Conservation (phyloP, 164 flowering plant genomes). For the Malania oleifera region DNA sequence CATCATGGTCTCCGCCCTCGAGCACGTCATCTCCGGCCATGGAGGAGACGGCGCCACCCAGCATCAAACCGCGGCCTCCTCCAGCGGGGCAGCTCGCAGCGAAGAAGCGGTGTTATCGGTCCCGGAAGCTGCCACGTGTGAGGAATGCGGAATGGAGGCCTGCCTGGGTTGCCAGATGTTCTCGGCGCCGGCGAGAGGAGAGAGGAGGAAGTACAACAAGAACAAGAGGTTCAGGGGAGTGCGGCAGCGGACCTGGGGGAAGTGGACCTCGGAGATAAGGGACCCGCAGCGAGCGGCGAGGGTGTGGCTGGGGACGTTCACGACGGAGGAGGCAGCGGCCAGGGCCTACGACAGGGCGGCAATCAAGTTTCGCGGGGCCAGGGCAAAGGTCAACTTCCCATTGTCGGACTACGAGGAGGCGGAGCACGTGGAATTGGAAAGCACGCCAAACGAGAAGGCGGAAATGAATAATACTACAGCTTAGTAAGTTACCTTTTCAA, state of each 20-base stretch:
- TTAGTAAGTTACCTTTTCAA: too few relatives aligned
- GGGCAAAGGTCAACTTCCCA: constrained; percentile 39
- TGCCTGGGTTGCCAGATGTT: constrained; percentile 28
- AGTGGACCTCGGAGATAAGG: constrained; percentile 42
- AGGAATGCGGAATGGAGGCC: constrained; percentile 14
- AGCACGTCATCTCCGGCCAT: constrained; percentile 13
- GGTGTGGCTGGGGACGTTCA: constrained; percentile 44
- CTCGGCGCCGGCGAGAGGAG: background rate
- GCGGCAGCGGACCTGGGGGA: constrained; percentile 26
- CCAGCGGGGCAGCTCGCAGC: background rate
- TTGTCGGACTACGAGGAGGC: constrained; percentile 14
- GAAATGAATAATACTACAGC: too few relatives aligned
- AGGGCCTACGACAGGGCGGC: constrained; percentile 45
- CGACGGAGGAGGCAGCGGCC: constrained; percentile 37
- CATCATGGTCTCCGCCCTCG: constrained; percentile 18
- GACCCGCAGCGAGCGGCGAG: constrained; percentile 27
- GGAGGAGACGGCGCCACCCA: background rate
- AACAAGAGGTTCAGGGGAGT: constrained; percentile 12
- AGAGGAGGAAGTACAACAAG: constrained; percentile 12
- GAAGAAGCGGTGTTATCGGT: background rate
- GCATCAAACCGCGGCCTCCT: background rate
- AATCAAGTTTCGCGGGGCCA: constrained; percentile 30
- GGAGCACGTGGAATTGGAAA: too few relatives aligned
- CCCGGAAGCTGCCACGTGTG: constrained; percentile 16
- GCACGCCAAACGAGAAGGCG: too few relatives aligned